Conservation (phyloP, 352 stramenopile genomes). For the Pythium rishiriense region DNA sequence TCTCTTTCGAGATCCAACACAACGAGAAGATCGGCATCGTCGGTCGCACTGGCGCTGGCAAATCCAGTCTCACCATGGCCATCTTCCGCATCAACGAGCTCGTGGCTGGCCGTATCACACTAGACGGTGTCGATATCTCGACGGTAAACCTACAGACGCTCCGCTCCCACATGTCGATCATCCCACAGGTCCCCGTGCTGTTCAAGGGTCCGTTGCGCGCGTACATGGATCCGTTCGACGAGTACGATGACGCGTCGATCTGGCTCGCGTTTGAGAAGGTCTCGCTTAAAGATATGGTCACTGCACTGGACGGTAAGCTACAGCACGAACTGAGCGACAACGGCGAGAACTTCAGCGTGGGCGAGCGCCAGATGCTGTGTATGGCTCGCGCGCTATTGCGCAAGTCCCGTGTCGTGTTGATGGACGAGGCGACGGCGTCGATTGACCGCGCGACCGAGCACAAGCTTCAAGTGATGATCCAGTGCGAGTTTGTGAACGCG, state of each 20-base stretch:
- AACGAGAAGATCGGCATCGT: conserved; percentile 74
- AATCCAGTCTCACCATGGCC: conserved; percentile 21
- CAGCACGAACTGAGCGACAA: conserved; percentile 54
- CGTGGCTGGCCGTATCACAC: conserved; percentile 51
- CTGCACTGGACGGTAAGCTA: conserved; percentile 18
- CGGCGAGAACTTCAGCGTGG: conserved; percentile 91
- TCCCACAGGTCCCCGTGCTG: conserved; percentile 84
- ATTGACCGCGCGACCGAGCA: conserved; percentile 66
- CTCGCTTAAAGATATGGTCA: conserved; percentile 47
- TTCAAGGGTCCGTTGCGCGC: conserved; percentile 87
- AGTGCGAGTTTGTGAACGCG: conserved; percentile 81
- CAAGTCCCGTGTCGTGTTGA: conserved; percentile 85
- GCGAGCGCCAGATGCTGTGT: conserved; percentile 86
- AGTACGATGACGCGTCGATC: conserved; percentile 73
- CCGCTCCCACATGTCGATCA: conserved; percentile 43
- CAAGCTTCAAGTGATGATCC: conserved; percentile 71
- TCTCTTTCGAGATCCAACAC: conserved; percentile 49
- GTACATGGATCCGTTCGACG: conserved; percentile 87
- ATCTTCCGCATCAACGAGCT: conserved; percentile 22
- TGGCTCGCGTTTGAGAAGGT: conserved; percentile 65
- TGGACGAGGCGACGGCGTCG: conserved; percentile 93
- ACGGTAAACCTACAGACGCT: conserved; percentile 30
- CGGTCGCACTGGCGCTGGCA: conserved; percentile 12
- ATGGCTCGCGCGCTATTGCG: conserved; percentile 22
- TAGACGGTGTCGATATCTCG: conserved; percentile 46